phyloP scores from a whole-genome alignment of 768 basidiomycete species.

The Trametes coccinea region DNA sequence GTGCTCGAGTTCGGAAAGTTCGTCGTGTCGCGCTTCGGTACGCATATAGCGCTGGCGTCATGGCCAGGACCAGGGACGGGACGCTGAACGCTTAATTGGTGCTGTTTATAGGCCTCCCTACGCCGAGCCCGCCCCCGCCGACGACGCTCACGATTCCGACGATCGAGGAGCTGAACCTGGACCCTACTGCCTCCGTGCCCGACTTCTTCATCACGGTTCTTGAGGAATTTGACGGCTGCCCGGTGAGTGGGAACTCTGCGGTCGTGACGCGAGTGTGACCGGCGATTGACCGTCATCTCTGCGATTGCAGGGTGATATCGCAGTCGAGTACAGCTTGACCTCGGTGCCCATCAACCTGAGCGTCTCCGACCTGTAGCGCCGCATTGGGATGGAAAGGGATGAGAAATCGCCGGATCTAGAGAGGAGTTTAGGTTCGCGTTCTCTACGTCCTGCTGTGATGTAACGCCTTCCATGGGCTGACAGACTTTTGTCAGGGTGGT shows the following conservation, averaged over 20 bases:
- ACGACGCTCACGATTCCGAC: slow-evolving; percentile 18
- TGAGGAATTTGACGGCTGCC: slow-evolving; percentile 22
- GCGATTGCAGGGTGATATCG: slow-evolving; percentile 14
- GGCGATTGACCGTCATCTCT: not conserved
- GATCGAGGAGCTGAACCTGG: not conserved
- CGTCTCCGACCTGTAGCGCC: not conserved
- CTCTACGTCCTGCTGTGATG: not conserved
- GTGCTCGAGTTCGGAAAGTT: slow-evolving; percentile 21
- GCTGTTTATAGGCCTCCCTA: slow-evolving; percentile 17
- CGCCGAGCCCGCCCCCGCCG: slow-evolving; percentile 13
- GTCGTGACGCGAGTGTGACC: not conserved
- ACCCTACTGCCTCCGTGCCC: not conserved
- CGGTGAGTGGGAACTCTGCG: slow-evolving; percentile 11
- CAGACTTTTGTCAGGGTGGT: not conserved
- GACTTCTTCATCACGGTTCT: slow-evolving; percentile 18
- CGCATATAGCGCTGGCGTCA: not conserved
- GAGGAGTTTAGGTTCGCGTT: not conserved
- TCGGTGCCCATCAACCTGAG: slow-evolving; percentile 5
- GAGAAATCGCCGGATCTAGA: not conserved
- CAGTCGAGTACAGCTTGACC: slow-evolving; percentile 21
- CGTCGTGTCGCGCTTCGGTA: slow-evolving; percentile 25
- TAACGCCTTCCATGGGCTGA: not conserved
- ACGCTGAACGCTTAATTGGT: not conserved
- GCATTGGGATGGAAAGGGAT: not conserved
- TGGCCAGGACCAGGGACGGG: not conserved